phyloP scores from a whole-genome alignment of 306 rosid genomes.

The Chamaecrista fasciculata region DNA sequence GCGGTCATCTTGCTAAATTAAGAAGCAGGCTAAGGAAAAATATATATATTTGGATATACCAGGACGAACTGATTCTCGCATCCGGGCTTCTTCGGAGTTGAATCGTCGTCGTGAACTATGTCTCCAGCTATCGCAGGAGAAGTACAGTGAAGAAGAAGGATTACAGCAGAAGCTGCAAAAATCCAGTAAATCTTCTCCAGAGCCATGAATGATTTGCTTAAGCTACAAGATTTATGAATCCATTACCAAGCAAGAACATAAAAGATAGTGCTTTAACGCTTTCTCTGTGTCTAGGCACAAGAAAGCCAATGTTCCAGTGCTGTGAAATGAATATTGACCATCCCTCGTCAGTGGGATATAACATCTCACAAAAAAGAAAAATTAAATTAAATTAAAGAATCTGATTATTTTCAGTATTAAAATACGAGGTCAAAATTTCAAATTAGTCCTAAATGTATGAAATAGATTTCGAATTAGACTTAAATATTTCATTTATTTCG shows the following conservation, averaged over 20 bases:
- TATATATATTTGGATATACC: constrained; percentile 48
- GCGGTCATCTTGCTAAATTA: background rate
- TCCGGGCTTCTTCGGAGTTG: constrained; percentile 92
- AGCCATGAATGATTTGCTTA: constrained; percentile 42
- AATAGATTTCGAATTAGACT: no score
- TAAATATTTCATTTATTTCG: no score
- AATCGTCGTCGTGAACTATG: constrained; percentile 78
- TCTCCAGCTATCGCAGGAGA: constrained; percentile 71
- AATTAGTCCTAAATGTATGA: no score
- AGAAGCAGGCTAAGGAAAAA: constrained; percentile 18
- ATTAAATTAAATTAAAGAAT: no score
- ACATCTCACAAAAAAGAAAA: background rate
- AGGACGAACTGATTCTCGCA: constrained; percentile 85
- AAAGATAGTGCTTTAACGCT: no score
- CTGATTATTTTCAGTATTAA: no score
- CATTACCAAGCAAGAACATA: constrained; percentile 29
- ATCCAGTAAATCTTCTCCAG: constrained; percentile 36
- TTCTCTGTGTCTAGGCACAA: background rate
- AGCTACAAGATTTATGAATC: constrained; percentile 32
- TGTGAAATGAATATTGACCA: background rate
- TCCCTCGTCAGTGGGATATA: background rate
- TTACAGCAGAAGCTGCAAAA: constrained; percentile 29
- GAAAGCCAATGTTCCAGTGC: background rate
- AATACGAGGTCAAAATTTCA: no score
- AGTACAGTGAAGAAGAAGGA: constrained; percentile 36